Conservation (phyloP, 176 grass and related monocot species). For the Aegilops speltoides region DNA sequence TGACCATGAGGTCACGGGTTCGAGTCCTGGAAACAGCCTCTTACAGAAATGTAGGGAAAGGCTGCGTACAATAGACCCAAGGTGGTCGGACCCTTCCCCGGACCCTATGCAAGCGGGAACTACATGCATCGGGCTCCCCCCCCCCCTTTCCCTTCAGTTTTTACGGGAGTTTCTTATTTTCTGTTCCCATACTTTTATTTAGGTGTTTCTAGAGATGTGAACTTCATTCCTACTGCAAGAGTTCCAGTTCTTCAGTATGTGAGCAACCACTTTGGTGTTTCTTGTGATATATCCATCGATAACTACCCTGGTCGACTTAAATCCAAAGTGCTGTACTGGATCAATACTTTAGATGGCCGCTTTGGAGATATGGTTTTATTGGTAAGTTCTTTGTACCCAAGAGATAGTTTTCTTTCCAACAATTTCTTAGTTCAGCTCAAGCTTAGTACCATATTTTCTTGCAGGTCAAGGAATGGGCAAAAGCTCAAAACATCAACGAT, state of each 20-base stretch:
- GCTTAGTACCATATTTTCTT: constrained; percentile 28
- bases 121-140: too few relatives aligned
- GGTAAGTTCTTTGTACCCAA: constrained; percentile 41
- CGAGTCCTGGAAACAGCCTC: too few relatives aligned
- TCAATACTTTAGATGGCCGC: constrained; percentile 62
- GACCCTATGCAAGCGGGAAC: too few relatives aligned
- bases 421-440: constrained; percentile 10
- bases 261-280: constrained; percentile 56
- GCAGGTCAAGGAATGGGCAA: constrained; percentile 97
- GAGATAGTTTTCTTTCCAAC: neutral
- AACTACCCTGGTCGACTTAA: constrained; percentile 73
- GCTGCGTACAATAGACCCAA: too few relatives aligned
- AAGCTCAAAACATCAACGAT: constrained; percentile 91
- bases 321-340: constrained; percentile 72
- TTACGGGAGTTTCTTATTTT: neutral
- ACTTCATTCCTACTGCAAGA: constrained; percentile 82
- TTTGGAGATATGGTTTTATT: constrained; percentile 90
- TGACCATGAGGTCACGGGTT: too few relatives aligned
- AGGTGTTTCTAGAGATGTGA: constrained; percentile 54
- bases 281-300: constrained; percentile 81
- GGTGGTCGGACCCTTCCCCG: too few relatives aligned
- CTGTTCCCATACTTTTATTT: constrained; percentile 30
- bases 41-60: too few relatives aligned
- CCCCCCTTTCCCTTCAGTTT: too few relatives aligned
- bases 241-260: constrained; percentile 81